phyloP scores from a whole-genome alignment of 306 rosid species.

The Sindora glabra region DNA sequence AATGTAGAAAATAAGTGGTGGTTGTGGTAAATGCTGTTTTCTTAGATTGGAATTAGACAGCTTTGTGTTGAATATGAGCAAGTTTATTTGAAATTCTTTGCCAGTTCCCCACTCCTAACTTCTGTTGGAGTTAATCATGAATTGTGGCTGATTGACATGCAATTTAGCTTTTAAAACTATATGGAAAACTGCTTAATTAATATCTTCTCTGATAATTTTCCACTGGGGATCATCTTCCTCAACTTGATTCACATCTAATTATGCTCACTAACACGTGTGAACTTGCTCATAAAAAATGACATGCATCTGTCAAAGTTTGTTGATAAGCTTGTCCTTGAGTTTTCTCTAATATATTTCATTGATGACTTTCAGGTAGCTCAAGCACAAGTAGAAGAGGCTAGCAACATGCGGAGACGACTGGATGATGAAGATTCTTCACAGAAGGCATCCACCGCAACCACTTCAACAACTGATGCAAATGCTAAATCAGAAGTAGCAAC shows the following conservation, averaged over 20 bases:
- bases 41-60: not conserved
- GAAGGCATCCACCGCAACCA: constrained; percentile 29
- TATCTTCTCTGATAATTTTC: not conserved
- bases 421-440: constrained; percentile 50
- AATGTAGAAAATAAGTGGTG: not conserved
- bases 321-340: too few species aligned
- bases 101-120: not conserved
- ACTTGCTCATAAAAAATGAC: too few species aligned
- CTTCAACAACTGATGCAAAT: constrained; percentile 25
- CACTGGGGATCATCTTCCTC: not conserved
- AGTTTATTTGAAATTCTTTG: not conserved
- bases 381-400: constrained; percentile 82
- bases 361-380: constrained; percentile 57
- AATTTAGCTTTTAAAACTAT: too few species aligned
- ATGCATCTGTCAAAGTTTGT: too few species aligned
- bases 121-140: not conserved
- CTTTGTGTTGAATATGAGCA: not conserved
- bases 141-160: not conserved
- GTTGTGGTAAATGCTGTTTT: not conserved
- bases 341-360: constrained; percentile 5
- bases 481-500: constrained; percentile 35
- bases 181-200: not conserved
- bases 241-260: too few species aligned
- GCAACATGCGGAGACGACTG: constrained; percentile 58
- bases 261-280: too few species aligned